These are phyloP conservation scores for Phytophthora hibernalis DNA, from an alignment of 352 stramenopile species.

Conservation along the genomic window DNA sequence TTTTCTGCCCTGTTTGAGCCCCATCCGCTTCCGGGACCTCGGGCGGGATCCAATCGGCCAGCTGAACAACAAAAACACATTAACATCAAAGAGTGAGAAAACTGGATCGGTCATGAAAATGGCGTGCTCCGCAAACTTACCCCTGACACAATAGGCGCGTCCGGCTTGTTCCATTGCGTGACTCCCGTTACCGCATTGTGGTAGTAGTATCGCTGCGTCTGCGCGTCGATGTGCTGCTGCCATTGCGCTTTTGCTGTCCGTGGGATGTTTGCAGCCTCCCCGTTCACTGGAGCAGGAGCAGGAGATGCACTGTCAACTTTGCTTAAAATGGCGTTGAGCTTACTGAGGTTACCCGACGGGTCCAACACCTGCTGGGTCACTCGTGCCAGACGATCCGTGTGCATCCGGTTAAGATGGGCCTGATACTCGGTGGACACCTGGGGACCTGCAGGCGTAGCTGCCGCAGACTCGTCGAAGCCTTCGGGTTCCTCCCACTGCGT, in stretches of 20 bases:
- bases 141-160: constrained; percentile 69
- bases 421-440: constrained; percentile 65
- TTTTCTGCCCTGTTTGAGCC: constrained; percentile 31
- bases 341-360: constrained; percentile 69
- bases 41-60: constrained; percentile 81
- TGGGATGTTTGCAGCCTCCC: background rate
- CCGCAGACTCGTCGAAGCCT: constrained; percentile 47
- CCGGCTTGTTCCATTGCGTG: constrained; percentile 84
- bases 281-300: background rate
- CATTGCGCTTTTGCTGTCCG: constrained; percentile 57
- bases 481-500: constrained; percentile 81
- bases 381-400: constrained; percentile 54
- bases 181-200: constrained; percentile 79
- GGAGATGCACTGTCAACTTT: constrained; percentile 48
- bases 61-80: constrained; percentile 37
- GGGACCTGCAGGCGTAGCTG: constrained; percentile 17
- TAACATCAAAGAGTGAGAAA: constrained; percentile 5
- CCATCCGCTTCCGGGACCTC: constrained; percentile 42
- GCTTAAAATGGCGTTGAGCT: constrained; percentile 77
- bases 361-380: constrained; percentile 75
- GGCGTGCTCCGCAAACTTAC: constrained; percentile 43
- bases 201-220: constrained; percentile 87
- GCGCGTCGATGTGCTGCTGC: constrained; percentile 87
- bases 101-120: background rate
- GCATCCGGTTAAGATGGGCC: constrained; percentile 64